phyloP scores from a whole-genome alignment of 257 asterid genomes.

The Scutellaria galericulata region DNA sequence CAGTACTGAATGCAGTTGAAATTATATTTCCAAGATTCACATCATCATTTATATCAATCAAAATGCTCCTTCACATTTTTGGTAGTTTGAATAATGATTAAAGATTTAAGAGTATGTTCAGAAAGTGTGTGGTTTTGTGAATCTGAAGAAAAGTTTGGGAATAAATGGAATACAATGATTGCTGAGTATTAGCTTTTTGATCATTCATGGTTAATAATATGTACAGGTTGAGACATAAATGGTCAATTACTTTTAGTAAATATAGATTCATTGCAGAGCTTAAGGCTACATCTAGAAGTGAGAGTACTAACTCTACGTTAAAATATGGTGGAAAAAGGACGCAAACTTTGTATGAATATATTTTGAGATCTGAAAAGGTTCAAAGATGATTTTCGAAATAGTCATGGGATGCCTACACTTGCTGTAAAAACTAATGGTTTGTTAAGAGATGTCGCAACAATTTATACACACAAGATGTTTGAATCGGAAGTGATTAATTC shows the following conservation, averaged over 20 bases:
- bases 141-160: slow-evolving; percentile 1
- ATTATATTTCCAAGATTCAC: not conserved
- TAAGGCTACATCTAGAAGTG: not conserved
- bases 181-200: not conserved
- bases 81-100: not conserved
- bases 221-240: not conserved
- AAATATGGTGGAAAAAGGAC: not conserved
- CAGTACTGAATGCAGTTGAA: slow-evolving; percentile 10
- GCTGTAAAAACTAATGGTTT: not conserved
- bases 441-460: not conserved
- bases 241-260: slow-evolving; percentile 11
- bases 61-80: not conserved
- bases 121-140: not conserved
- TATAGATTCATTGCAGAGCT: not conserved
- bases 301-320: not conserved
- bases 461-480: not conserved
- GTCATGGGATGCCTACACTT: not conserved
- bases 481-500: not conserved
- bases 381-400: not conserved
- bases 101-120: not conserved
- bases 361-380: not conserved
- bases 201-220: slow-evolving; percentile 8
- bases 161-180: not conserved
- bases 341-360: not conserved
- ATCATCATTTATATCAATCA: not conserved